These are phyloP conservation scores for Talaromyces sp. DNA, from an alignment of 2,329 filamentous ascomycete species.

Conservation along the genomic window DNA sequence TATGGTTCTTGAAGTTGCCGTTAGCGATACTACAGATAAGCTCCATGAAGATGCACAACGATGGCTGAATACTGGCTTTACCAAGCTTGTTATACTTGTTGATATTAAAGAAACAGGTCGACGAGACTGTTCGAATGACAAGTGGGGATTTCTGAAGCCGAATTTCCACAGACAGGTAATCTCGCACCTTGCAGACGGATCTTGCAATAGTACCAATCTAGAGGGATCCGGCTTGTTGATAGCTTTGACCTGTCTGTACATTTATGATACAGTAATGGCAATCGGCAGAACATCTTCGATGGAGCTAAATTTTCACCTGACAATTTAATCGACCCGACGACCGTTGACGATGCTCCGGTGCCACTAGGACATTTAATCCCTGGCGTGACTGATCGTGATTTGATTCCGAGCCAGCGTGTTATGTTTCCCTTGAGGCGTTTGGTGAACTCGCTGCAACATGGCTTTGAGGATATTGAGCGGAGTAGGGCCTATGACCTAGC, in stretches of 20 bases:
- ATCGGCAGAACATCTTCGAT: constrained; percentile 10
- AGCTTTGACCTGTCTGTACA: constrained; percentile 14
- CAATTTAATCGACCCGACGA: constrained; percentile 9
- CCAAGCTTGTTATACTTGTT: constrained; percentile 12
- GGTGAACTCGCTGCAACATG: too few relatives aligned
- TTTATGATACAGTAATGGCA: constrained; percentile 12
- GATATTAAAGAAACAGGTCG: background rate
- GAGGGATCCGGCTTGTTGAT: constrained; percentile 4
- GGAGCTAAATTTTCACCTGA: constrained; percentile 4
- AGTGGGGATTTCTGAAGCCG: background rate
- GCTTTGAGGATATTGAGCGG: too few relatives aligned
- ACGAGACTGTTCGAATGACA: background rate
- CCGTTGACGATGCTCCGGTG: background rate
- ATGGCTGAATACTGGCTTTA: constrained; percentile 6
- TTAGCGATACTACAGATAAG: constrained; percentile 3
- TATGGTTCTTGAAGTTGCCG: background rate
- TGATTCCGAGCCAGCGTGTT: too few relatives aligned
- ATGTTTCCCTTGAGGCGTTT: too few relatives aligned
- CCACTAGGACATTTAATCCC: background rate
- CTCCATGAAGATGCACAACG: constrained; percentile 4
- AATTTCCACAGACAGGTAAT: background rate
- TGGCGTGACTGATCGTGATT: too few relatives aligned
- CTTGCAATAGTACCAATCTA: constrained; percentile 11
- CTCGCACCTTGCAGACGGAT: background rate
- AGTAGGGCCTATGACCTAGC: too few relatives aligned